These are phyloP conservation scores for Vigna mungo DNA, from an alignment of 306 rosid species.

Conservation along the genomic window DNA sequence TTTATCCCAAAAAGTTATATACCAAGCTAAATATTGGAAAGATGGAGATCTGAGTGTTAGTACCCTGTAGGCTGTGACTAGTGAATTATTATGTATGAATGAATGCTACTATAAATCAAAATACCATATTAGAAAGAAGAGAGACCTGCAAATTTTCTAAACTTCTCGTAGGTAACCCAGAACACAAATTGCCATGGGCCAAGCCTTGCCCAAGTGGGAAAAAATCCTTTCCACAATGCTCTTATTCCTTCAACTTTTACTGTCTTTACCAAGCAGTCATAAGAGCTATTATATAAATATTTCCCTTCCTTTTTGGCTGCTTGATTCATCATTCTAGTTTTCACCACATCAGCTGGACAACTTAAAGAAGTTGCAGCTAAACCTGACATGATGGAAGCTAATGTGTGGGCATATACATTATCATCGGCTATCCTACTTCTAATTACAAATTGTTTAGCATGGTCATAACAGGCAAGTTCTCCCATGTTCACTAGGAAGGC, in stretches of 20 bases:
- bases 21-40: conserved; percentile 1
- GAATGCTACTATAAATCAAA: conserved; percentile 23
- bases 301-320: conserved; percentile 57
- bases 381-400: conserved; percentile 82
- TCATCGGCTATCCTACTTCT: conserved; percentile 65
- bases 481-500: conserved; percentile 96
- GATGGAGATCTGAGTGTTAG: conserved; percentile 9
- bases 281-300: conserved; percentile 60
- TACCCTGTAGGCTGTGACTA: neutral
- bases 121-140: conserved; percentile 65
- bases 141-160: conserved; percentile 77
- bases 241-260: conserved; percentile 79
- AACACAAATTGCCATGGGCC: conserved; percentile 96
- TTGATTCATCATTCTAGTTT: conserved; percentile 94
- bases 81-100: conserved; percentile 39
- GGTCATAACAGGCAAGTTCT: conserved; percentile 86
- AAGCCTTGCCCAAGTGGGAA: conserved; percentile 95
- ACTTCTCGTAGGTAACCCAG: conserved; percentile 92
- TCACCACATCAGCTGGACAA: conserved; percentile 93
- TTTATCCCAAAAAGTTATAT: neutral
- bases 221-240: conserved; percentile 94
- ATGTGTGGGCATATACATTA: conserved; percentile 74
- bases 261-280: conserved; percentile 82
- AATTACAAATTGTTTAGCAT: conserved; percentile 75
- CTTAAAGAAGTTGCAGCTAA: conserved; percentile 81